Evolutionary conservation across 345 rosid species (phyloP).

Genomic region (Arabidopsis suecica): DNA sequence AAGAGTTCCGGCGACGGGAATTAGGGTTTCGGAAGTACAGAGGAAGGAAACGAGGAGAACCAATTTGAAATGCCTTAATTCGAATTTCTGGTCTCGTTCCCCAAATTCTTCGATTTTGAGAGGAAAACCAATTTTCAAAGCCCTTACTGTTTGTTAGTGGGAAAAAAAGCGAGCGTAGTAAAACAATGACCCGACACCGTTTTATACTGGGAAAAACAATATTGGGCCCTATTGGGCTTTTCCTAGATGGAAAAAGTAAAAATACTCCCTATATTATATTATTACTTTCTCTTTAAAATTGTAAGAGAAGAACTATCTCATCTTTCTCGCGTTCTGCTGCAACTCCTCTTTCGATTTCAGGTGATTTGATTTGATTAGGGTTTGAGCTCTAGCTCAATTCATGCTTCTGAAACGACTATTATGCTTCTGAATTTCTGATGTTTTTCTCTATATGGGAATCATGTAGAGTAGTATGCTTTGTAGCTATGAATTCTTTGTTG

Average conservation of each 20-base stretch:
- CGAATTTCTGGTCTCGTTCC: slow-evolving; percentile 5
- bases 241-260: background rate
- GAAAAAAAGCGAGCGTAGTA: slow-evolving; percentile 28
- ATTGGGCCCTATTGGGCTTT: slow-evolving; percentile 38
- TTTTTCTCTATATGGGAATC: background rate
- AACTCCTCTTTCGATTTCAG: slow-evolving; percentile 42
- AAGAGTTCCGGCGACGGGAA: slow-evolving; percentile 31
- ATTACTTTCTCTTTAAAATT: background rate
- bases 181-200: slow-evolving; percentile 2
- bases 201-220: background rate
- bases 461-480: background rate
- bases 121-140: slow-evolving; percentile 28
- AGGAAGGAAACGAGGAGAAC: slow-evolving; percentile 14
- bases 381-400: slow-evolving; percentile 15
- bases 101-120: slow-evolving; percentile 4
- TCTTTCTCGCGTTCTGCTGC: slow-evolving; percentile 31
- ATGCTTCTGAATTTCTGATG: slow-evolving; percentile 4
- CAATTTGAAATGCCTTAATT: slow-evolving; percentile 12
- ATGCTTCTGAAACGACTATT: slow-evolving; percentile 18
- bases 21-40: slow-evolving; percentile 24
- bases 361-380: slow-evolving; percentile 44
- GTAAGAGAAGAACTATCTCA: background rate
- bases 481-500: background rate
- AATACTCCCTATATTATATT: too few species aligned
- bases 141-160: slow-evolving; percentile 30